Conservation (phyloP, 306 rosid species). For the Acacia melanoxylon region DNA sequence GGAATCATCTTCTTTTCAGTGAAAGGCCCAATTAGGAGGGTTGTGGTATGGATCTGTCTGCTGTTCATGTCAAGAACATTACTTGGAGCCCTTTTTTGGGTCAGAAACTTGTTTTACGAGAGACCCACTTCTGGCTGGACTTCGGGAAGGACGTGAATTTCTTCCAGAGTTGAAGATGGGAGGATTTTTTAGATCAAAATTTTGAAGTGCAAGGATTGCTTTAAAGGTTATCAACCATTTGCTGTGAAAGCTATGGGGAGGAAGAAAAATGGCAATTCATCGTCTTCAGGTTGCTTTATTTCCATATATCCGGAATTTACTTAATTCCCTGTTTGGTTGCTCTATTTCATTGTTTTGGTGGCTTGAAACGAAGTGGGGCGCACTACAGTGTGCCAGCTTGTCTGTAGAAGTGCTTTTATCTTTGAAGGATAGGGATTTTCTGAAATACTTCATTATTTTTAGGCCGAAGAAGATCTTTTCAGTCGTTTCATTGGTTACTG, state of each 20-base stretch:
- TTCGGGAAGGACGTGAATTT: slow-evolving; percentile 38
- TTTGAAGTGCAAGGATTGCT: slow-evolving; percentile 41
- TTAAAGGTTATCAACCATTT: slow-evolving; percentile 37
- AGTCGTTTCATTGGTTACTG: background rate
- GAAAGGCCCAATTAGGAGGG: background rate
- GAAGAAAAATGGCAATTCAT: slow-evolving; percentile 63
- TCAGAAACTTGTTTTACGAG: slow-evolving; percentile 44
- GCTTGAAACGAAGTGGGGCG: background rate
- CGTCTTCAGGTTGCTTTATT: slow-evolving; percentile 52
- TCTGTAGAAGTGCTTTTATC: background rate
- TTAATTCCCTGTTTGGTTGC: background rate
- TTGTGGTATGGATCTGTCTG: slow-evolving; percentile 74
- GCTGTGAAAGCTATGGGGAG: slow-evolving; percentile 62
- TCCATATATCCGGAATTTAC: background rate
- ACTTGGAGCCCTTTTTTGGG: slow-evolving; percentile 40
- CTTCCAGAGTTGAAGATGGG: slow-evolving; percentile 39
- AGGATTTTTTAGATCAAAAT: slow-evolving; percentile 48
- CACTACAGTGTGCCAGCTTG: background rate
- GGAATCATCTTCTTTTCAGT: background rate
- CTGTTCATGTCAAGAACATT: slow-evolving; percentile 52
- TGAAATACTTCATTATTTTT: background rate
- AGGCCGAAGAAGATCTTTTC: background rate
- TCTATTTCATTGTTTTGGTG: background rate
- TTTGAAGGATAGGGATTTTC: background rate
- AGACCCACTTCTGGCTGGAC: slow-evolving; percentile 52